Evolutionary conservation across 768 basidiomycete genomes (phyloP).

Genomic region (Wakefieldia striispora): DNA sequence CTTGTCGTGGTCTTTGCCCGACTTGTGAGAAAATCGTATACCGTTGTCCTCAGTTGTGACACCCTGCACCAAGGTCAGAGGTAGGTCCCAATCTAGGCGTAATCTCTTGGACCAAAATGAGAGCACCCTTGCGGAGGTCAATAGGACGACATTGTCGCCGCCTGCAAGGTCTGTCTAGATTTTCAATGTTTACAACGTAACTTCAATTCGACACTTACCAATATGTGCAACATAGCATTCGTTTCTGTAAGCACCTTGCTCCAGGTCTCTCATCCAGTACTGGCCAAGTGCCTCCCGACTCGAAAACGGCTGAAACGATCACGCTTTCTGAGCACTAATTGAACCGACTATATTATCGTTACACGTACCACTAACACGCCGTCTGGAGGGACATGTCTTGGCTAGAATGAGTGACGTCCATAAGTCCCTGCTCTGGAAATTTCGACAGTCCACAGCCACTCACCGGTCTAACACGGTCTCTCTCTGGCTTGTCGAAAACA

Average conservation of each 20-base stretch:
- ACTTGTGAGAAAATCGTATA: slow-evolving; percentile 81
- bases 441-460: slow-evolving; percentile 24
- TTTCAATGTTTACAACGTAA: slow-evolving; percentile 8
- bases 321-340: not conserved
- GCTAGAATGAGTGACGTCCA: slow-evolving; percentile 40
- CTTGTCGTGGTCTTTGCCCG: slow-evolving; percentile 70
- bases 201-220: slow-evolving; percentile 46
- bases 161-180: slow-evolving; percentile 60
- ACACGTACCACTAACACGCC: slow-evolving; percentile 77
- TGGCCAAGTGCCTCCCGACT: slow-evolving; percentile 90
- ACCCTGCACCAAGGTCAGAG: slow-evolving; percentile 82
- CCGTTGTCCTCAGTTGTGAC: slow-evolving; percentile 90
- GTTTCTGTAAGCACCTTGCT: slow-evolving; percentile 79
- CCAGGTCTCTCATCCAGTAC: slow-evolving; percentile 95
- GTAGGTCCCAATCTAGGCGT: slow-evolving; percentile 87
- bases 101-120: slow-evolving; percentile 86
- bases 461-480: slow-evolving; percentile 83
- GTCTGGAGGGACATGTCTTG: slow-evolving; percentile 83
- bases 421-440: slow-evolving; percentile 2
- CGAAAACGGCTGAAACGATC: slow-evolving; percentile 68
- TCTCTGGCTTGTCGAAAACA: slow-evolving; percentile 89
- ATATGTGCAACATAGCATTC: slow-evolving; percentile 93
- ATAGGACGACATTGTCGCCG: slow-evolving; percentile 73
- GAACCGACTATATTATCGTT: not conserved
- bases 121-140: slow-evolving; percentile 77